These are phyloP conservation scores for Vitis labrusca DNA, from an alignment of 164 flowering plant genomes.

Conservation along the genomic window DNA sequence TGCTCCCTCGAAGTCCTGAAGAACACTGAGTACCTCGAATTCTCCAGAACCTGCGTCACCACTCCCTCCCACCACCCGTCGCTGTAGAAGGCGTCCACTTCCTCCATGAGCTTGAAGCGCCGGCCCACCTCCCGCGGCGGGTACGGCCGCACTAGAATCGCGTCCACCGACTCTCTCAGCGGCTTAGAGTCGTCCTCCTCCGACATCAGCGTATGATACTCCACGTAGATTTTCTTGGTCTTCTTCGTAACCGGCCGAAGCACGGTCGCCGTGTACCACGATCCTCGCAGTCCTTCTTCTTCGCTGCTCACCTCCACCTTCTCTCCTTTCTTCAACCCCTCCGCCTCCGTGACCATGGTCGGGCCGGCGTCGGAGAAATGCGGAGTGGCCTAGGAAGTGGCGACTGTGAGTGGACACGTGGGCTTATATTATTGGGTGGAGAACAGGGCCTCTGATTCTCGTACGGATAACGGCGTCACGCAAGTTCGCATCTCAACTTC, in stretches of 20 bases:
- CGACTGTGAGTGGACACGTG: too few relatives aligned
- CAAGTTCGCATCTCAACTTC: too few relatives aligned
- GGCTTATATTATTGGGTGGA: too few relatives aligned
- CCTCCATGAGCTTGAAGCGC: constrained; percentile 16
- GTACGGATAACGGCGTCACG: too few relatives aligned
- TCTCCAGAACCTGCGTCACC: constrained; percentile 20
- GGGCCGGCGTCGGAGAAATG: too few relatives aligned
- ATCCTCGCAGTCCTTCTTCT: constrained; percentile 32
- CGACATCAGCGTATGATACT: constrained; percentile 24
- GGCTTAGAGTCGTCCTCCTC: constrained; percentile 20
- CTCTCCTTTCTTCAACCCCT: constrained; percentile 19
- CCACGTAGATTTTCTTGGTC: constrained; percentile 17
- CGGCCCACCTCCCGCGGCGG: constrained; percentile 19
- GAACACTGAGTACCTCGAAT: constrained; percentile 16
- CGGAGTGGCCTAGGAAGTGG: too few relatives aligned
- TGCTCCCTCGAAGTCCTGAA: constrained; percentile 21
- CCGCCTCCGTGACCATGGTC: too few relatives aligned
- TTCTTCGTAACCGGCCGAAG: too few relatives aligned
- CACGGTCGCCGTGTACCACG: constrained; percentile 34
- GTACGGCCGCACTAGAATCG: constrained; percentile 24
- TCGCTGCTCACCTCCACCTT: constrained; percentile 38
- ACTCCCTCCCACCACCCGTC: constrained; percentile 43
- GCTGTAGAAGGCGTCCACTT: constrained; percentile 36
- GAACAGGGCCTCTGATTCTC: too few relatives aligned
- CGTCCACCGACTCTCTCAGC: constrained; percentile 21